A percentile compares a stretch with the other conserved stretches of the same genome.
Evolutionary conservation across 2,329 filamentous ascomycete genomes (phyloP).

Genomic region (Aspergillus pseudoterreus): DNA sequence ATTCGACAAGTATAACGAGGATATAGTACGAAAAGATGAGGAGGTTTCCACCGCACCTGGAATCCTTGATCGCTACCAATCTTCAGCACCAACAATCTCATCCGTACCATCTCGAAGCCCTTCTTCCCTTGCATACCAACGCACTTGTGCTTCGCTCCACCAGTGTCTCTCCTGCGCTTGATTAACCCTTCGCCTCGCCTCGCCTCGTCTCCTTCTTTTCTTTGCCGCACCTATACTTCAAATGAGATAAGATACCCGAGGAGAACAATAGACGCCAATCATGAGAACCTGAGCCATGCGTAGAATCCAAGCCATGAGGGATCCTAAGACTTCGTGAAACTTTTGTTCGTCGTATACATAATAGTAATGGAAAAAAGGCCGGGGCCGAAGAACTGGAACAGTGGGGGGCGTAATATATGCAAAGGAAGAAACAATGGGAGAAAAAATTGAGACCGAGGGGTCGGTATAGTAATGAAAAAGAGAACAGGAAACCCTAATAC

Average conservation of each 20-base stretch:
- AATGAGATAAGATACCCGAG: slow-evolving; percentile 32
- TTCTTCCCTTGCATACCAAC: slow-evolving; percentile 23
- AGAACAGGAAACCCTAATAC: slow-evolving; percentile 8
- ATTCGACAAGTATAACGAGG: slow-evolving; percentile 17
- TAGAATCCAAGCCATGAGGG: slow-evolving; percentile 30
- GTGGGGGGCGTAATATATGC: slow-evolving; percentile 37
- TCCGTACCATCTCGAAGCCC: slow-evolving; percentile 23
- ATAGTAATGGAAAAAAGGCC: slow-evolving; percentile 24
- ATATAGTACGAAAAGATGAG: slow-evolving; percentile 19
- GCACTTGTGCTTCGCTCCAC: slow-evolving; percentile 26
- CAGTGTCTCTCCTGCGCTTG: slow-evolving; percentile 24
- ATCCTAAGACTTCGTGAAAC: slow-evolving; percentile 37
- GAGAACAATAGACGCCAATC: slow-evolving; percentile 42
- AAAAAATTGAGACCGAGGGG: slow-evolving; percentile 20
- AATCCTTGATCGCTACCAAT: slow-evolving; percentile 17
- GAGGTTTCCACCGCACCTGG: slow-evolving; percentile 20
- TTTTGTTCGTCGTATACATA: slow-evolving; percentile 44
- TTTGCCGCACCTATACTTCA: slow-evolving; percentile 29
- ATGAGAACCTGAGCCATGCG: slow-evolving; percentile 35
- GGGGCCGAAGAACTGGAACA: slow-evolving; percentile 25
- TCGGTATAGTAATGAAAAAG: neutral
- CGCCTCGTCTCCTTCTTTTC: slow-evolving; percentile 31
- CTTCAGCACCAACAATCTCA: slow-evolving; percentile 24
- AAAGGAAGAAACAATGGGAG: slow-evolving; percentile 30
- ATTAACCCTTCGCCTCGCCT: slow-evolving; percentile 26